phyloP scores from a whole-genome alignment of 2,329 filamentous ascomycete genomes.

The Colletotrichum spinosum region DNA sequence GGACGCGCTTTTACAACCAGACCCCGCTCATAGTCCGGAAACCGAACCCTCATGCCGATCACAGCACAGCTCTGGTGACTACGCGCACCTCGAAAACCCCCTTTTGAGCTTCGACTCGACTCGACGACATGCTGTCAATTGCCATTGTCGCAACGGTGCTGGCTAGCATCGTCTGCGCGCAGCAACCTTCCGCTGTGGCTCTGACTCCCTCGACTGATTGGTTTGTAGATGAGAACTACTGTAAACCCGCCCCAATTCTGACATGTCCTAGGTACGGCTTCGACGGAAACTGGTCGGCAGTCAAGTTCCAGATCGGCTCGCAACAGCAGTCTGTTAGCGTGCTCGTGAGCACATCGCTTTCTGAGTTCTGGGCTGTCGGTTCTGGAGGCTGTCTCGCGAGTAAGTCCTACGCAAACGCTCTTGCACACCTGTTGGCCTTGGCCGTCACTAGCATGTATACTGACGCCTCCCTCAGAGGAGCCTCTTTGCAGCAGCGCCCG shows the following conservation, averaged over 20 bases:
- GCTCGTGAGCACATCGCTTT: conserved; percentile 73
- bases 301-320: conserved; percentile 68
- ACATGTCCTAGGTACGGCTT: conserved; percentile 65
- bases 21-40: conserved; percentile 17
- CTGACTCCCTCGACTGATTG: conserved; percentile 34
- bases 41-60: conserved; percentile 32
- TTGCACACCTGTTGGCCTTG: too few relatives aligned
- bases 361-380: conserved; percentile 78
- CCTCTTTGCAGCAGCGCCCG: conserved; percentile 66
- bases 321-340: conserved; percentile 51
- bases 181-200: conserved; percentile 35
- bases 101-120: conserved; percentile 1
- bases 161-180: conserved; percentile 26
- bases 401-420: conserved; percentile 47
- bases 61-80: conserved; percentile 32
- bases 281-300: conserved; percentile 80
- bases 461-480: conserved; percentile 51
- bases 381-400: conserved; percentile 65
- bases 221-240: conserved; percentile 9
- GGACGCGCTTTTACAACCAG: conserved; percentile 18
- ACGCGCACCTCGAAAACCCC: conserved; percentile 31
- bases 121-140: conserved; percentile 31
- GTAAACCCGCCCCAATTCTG: conserved; percentile 17
- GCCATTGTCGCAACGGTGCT: conserved; percentile 30
- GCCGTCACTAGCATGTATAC: neutral